Conservation (phyloP, 129 eudicot species). For the Lactuca saligna region DNA sequence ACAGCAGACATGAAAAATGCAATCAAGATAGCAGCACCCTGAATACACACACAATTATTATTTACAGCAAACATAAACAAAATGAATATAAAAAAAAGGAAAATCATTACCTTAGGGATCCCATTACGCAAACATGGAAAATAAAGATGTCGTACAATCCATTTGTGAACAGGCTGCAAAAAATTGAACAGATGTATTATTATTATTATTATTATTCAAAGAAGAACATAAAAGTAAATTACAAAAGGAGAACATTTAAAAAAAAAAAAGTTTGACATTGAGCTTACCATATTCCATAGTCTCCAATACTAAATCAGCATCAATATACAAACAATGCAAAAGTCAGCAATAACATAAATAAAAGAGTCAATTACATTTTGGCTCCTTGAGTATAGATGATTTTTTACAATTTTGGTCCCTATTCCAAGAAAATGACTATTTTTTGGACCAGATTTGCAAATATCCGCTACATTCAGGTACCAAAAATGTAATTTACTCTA, state of each 20-base stretch:
- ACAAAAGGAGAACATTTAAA: neutral
- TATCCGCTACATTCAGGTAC: no score
- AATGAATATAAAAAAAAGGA: neutral
- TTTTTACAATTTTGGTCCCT: no score
- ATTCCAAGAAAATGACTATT: no score
- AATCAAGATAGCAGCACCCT: constrained; percentile 81
- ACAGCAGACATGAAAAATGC: constrained; percentile 84
- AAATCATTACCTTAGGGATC: constrained; percentile 69
- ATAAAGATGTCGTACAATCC: constrained; percentile 93
- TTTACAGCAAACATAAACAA: neutral
- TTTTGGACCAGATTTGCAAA: no score
- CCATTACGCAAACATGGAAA: constrained; percentile 94
- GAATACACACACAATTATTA: constrained; percentile 13
- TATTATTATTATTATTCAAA: constrained; percentile 12
- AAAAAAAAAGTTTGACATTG: neutral
- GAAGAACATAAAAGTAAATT: constrained; percentile 6
- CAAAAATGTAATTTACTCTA: no score
- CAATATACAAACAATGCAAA: constrained; percentile 15
- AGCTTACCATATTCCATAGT: constrained; percentile 95
- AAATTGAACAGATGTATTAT: neutral
- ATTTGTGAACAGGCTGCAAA: constrained; percentile 95
- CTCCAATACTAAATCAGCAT: constrained; percentile 87
- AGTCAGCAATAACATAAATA: constrained; percentile 10
- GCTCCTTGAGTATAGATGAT: no score
- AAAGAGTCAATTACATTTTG: no score